Conservation (phyloP, 1,284 basidiomycete genomes). For the Wolfiporia cocos region DNA sequence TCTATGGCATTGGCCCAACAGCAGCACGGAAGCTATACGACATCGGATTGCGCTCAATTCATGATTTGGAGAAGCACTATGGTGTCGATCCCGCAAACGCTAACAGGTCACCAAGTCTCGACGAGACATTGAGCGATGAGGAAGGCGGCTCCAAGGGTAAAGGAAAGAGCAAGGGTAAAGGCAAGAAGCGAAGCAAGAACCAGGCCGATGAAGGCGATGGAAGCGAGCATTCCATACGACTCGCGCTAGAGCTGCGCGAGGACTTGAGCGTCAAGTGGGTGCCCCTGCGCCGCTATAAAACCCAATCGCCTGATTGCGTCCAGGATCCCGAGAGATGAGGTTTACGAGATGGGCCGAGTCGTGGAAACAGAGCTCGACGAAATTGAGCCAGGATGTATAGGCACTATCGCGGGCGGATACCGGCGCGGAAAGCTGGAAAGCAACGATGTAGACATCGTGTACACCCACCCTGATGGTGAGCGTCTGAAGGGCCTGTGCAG, state of each 20-base stretch:
- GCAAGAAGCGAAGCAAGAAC: too few species aligned
- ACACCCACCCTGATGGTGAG: slow-evolving; percentile 53
- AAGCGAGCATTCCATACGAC: slow-evolving; percentile 36
- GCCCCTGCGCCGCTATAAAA: background rate
- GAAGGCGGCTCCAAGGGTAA: too few species aligned
- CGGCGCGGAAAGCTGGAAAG: slow-evolving; percentile 67
- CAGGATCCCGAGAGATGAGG: slow-evolving; percentile 62
- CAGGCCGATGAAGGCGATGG: slow-evolving; percentile 15
- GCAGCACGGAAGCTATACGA: slow-evolving; percentile 60
- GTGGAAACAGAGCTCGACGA: slow-evolving; percentile 52
- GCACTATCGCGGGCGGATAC: slow-evolving; percentile 71
- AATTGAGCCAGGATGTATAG: slow-evolving; percentile 54
- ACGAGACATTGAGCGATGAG: too few species aligned
- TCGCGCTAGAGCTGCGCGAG: slow-evolving; percentile 43
- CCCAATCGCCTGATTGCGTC: background rate
- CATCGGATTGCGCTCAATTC: slow-evolving; percentile 51
- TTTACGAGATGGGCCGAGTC: slow-evolving; percentile 55
- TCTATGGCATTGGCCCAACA: slow-evolving; percentile 70
- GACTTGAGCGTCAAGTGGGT: slow-evolving; percentile 40
- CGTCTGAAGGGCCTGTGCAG: slow-evolving; percentile 42
- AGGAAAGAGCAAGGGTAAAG: too few species aligned
- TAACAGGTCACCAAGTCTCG: too few species aligned
- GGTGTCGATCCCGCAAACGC: too few species aligned
- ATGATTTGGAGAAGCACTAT: slow-evolving; percentile 62
- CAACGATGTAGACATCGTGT: slow-evolving; percentile 78